Base-by-base conservation (phyloP, 2,329 filamentous ascomycete genomes). In the Xylariales sp. region DNA sequence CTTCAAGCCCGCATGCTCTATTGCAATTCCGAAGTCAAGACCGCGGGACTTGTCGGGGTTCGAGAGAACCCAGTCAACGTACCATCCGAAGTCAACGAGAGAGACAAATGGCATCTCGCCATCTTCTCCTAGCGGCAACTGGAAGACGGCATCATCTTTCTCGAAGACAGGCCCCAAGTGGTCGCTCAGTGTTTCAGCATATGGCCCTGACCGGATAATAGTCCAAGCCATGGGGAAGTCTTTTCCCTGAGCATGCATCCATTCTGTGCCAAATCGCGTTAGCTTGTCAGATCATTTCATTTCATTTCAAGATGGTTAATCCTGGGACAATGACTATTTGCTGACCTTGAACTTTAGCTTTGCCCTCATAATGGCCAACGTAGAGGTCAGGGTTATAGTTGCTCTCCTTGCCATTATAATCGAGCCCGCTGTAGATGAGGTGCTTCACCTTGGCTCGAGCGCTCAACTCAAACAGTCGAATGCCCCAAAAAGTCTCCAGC, bases 341-440 rank as follows among this genome's bases (percentile, higher is more conserved):
- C 19, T 5, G 12, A 35, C 33, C 33, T 35, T 35, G 33, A 19
- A 35, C 33, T 14, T 24, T 20, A 25, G 33, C 33, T 13, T 24
- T 35, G 1, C 33, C 21, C 14, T 35, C 33, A 12, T 35, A 35
- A 17, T 35, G 33, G 5, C 31, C 31, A n/a, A 33, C 31, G 5
- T 33, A 33, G 3, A 33, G n/a, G 8, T 33, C 31, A 15, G 17
- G 16, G 5, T 15, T 16, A 35, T 35, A 35, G 5, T 21, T 14
- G 21, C 16, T 24, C 3, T 20, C 20, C 14, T 25, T 35, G 15
- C 33, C 33, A 11, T 25, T 35, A 7, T 13, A 24, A 16, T 35
- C 19, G 14, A 35, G 13, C 13, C 33, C 21, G 20, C 33, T 35
- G 3, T 27, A 35, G 8, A 35, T 27, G 15, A 35, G 3, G 14